Evolutionary conservation across 345 rosid species (phyloP).

Genomic region (Linum usitatissimum): DNA sequence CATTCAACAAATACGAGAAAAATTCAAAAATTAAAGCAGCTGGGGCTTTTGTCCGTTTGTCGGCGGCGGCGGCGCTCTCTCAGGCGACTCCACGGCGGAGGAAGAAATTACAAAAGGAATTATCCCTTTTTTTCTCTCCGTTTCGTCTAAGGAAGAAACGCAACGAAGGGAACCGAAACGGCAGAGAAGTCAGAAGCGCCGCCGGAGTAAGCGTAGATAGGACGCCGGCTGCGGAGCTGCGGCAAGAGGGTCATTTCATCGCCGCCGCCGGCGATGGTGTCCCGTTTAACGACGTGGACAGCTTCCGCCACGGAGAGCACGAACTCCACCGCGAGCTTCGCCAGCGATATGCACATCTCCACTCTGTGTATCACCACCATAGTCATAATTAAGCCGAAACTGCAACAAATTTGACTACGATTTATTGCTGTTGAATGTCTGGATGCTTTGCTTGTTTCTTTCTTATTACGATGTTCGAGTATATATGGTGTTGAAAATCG

Average conservation of each 20-base stretch:
- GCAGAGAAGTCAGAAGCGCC: neutral
- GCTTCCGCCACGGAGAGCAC: conserved; percentile 4
- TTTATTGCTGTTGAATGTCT: too few relatives aligned
- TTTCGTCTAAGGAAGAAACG: conserved; percentile 29
- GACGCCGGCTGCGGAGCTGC: neutral
- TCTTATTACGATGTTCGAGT: too few relatives aligned
- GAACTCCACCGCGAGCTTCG: conserved; percentile 7
- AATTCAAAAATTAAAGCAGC: too few relatives aligned
- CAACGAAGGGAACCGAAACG: conserved; percentile 33
- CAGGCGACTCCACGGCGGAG: too few relatives aligned
- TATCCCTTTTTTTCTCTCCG: too few relatives aligned
- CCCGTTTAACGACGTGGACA: conserved; percentile 3
- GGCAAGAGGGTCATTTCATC: neutral
- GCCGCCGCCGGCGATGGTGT: neutral
- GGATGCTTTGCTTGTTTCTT: too few relatives aligned
- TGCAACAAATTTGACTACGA: too few relatives aligned
- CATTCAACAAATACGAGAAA: too few relatives aligned
- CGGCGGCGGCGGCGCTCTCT: too few relatives aligned
- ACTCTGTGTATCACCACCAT: neutral
- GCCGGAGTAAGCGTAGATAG: conserved; percentile 1
- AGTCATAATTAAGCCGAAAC: neutral
- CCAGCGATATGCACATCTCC: conserved; percentile 11
- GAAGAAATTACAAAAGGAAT: too few relatives aligned
- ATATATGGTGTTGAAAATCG: too few relatives aligned
- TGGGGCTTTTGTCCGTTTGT: too few relatives aligned